Conservation (phyloP, 192 early-diverging fungal species). For the Pilaira anomala region DNA sequence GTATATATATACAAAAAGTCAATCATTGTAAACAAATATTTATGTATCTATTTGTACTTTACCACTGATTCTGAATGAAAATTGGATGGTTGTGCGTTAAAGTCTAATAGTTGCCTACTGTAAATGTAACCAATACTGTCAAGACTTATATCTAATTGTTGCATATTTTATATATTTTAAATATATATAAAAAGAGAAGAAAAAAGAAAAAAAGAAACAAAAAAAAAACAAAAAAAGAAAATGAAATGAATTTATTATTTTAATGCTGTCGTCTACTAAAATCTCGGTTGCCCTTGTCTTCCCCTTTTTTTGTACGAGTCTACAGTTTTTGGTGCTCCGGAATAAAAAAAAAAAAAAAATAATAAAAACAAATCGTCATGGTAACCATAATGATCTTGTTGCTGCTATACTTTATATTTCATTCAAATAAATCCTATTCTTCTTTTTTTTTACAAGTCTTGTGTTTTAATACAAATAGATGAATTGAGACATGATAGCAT, state of each 20-base stretch:
- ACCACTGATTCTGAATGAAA: constrained; percentile 3
- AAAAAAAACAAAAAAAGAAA: too few relatives aligned
- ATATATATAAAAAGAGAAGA: neutral
- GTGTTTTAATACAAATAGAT: too few relatives aligned
- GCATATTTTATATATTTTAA: neutral
- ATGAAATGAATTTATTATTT: too few relatives aligned
- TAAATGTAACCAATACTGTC: constrained; percentile 15
- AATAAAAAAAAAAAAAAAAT: too few relatives aligned
- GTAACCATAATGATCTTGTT: neutral
- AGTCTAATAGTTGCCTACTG: constrained; percentile 4
- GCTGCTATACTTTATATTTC: neutral
- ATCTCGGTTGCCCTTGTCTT: too few relatives aligned
- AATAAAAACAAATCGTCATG: too few relatives aligned
- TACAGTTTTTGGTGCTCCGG: too few relatives aligned
- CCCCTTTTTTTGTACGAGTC: too few relatives aligned
- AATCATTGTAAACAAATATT: too few relatives aligned
- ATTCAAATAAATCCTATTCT: too few relatives aligned
- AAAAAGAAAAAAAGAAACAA: neutral
- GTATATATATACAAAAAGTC: neutral
- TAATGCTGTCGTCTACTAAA: neutral
- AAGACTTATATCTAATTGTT: constrained; percentile 6
- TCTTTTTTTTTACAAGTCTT: too few relatives aligned
- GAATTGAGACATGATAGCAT: too few relatives aligned
- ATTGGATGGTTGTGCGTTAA: neutral
- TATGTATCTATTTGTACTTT: neutral